Evolutionary conservation across 306 rosid species (phyloP).

Genomic region (Lathyrus aphaca): DNA sequence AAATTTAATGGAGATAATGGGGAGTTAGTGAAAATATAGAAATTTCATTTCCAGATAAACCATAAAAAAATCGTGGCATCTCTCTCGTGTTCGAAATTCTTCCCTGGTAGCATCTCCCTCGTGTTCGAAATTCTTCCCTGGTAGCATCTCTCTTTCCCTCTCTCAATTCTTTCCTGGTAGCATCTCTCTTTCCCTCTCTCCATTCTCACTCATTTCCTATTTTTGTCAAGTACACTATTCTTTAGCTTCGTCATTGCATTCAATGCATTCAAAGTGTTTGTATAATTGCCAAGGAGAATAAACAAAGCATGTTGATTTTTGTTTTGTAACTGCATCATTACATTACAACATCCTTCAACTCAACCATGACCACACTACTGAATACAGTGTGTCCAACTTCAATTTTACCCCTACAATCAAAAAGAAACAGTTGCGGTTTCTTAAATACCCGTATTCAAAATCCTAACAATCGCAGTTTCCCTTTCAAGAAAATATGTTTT

Average conservation of each 20-base stretch:
- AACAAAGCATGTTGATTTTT: conserved; percentile 18
- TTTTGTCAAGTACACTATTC: conserved; percentile 4
- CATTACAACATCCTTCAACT: conserved; percentile 15
- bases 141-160: too few relatives aligned
- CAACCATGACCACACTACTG: conserved; percentile 59
- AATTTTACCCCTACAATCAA: conserved; percentile 49
- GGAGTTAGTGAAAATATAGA: too few relatives aligned
- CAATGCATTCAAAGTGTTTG: background rate
- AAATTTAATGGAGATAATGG: too few relatives aligned
- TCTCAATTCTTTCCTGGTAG: conserved; percentile 1
- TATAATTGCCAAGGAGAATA: conserved; percentile 19
- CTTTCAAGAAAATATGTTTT: conserved; percentile 56
- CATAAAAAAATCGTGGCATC: too few relatives aligned
- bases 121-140: too few relatives aligned
- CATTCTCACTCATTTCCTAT: conserved; percentile 12
- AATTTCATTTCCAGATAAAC: too few relatives aligned
- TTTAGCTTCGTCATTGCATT: background rate
- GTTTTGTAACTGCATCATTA: conserved; percentile 30
- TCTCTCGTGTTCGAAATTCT: too few relatives aligned
- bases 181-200: conserved; percentile 1
- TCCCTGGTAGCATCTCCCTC: too few relatives aligned
- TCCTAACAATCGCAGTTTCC: conserved; percentile 42
- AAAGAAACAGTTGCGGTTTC: conserved; percentile 52
- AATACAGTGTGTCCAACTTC: conserved; percentile 56
- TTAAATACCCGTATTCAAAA: conserved; percentile 52